Evolutionary conservation across 495 filamentous ascomycete genomes (phyloP).

Genomic region (Mycothermus thermophilus): DNA sequence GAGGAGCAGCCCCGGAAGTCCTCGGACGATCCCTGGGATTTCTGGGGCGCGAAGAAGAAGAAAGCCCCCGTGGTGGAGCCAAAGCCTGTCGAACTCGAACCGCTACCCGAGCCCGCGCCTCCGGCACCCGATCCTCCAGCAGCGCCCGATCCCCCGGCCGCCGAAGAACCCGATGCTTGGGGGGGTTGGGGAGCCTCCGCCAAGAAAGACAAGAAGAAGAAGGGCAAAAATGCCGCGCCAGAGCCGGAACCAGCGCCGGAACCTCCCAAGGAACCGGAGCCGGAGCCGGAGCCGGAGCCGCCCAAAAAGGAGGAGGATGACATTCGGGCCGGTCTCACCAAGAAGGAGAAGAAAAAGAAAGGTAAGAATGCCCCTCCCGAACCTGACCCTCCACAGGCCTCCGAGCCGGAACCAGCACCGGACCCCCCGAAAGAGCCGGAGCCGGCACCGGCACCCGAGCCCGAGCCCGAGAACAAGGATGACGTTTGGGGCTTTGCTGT

Average conservation of each 20-base stretch:
- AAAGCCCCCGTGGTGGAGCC: slow-evolving; percentile 16
- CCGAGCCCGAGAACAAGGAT: background rate
- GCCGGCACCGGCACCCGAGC: slow-evolving; percentile 3
- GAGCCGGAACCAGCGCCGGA: background rate
- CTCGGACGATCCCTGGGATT: slow-evolving; percentile 5
- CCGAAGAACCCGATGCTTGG: background rate
- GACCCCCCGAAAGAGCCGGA: background rate
- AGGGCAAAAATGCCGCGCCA: background rate
- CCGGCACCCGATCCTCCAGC: background rate
- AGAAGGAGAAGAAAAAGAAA: slow-evolving; percentile 11
- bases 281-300: slow-evolving; percentile 8
- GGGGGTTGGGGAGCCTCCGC: background rate
- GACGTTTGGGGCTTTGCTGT: background rate
- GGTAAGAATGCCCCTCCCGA: slow-evolving; percentile 6
- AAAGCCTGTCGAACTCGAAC: slow-evolving; percentile 12
- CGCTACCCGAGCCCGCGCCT: slow-evolving; percentile 7
- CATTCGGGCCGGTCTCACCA: no score
- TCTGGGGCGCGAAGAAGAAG: slow-evolving; percentile 14
- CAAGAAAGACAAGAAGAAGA: slow-evolving; percentile 5
- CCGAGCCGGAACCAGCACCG: slow-evolving; percentile 1
- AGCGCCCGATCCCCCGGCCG: background rate
- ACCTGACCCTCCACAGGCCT: slow-evolving; percentile 1
- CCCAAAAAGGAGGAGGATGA: slow-evolving; percentile 8
- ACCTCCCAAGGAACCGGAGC: slow-evolving; percentile 5
- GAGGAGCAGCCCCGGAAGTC: slow-evolving; percentile 7